Percentiles rank a stretch among this genome's conserved stretches.
These are phyloP conservation scores for Talaromyces sp. DNA, from an alignment of 2,329 filamentous ascomycete genomes.

Conservation along the genomic window DNA sequence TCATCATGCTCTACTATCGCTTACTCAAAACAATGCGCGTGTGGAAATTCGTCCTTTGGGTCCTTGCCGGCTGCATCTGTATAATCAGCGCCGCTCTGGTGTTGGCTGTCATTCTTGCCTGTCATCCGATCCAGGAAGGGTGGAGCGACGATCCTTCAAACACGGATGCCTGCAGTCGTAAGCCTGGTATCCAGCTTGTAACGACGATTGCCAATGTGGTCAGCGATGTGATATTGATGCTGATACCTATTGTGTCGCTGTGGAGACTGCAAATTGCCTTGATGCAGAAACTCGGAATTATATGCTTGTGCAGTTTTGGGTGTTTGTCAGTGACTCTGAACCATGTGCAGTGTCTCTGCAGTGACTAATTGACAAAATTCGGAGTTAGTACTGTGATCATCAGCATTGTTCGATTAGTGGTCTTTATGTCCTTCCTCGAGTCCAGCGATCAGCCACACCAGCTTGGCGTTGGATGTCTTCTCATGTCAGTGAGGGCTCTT, in stretches of 20 bases:
- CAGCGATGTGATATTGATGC: not conserved
- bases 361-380: not conserved
- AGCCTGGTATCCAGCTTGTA: not conserved
- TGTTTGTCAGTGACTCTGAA: not conserved
- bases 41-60: not conserved
- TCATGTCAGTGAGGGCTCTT: not conserved
- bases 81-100: not conserved
- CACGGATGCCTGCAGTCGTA: not conserved
- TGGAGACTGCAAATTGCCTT: not conserved
- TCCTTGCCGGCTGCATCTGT: not conserved
- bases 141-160: not conserved
- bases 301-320: not conserved
- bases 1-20: not conserved
- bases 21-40: not conserved
- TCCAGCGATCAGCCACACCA: not conserved
- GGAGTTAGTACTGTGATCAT: not conserved
- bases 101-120: not conserved
- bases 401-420: not conserved
- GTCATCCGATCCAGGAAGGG: not conserved
- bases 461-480: not conserved
- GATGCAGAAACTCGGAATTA: not conserved
- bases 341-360: not conserved
- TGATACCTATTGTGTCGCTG: not conserved
- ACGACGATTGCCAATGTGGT: not conserved
- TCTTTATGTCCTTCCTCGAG: not conserved